A percentile compares a stretch with the other conserved stretches of the same genome.
These are phyloP conservation scores for Scheffersomyces illinoinensis DNA, from an alignment of 1,139 yeast species.

Conservation along the genomic window DNA sequence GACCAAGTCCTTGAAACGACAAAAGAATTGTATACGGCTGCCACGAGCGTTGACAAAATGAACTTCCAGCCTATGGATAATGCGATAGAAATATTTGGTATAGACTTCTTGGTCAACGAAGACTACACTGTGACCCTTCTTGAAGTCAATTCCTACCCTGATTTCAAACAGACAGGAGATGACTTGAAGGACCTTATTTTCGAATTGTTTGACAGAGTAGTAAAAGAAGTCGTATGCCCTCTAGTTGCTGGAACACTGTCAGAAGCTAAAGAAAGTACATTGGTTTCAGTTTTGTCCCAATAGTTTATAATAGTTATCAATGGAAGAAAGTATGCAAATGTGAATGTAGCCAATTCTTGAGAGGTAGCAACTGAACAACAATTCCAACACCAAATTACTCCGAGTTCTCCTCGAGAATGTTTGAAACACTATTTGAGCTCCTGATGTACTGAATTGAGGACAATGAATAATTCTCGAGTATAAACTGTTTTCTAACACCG, in stretches of 20 bases:
- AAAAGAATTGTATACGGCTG: conserved; percentile 80
- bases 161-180: conserved; percentile 91
- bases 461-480: too few species aligned
- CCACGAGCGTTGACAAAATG: conserved; percentile 72
- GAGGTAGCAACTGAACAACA: neutral
- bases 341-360: neutral
- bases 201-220: conserved; percentile 55
- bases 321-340: neutral
- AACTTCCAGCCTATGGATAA: conserved; percentile 85
- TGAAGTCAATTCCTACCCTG: conserved; percentile 94
- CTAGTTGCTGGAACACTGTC: conserved; percentile 4
- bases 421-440: too few species aligned
- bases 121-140: conserved; percentile 58
- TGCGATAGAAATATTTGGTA: conserved; percentile 85
- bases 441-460: too few species aligned
- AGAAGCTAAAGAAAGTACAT: neutral
- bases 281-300: neutral
- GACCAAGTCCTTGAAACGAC: conserved; percentile 60
- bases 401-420: neutral
- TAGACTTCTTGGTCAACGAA: conserved; percentile 76
- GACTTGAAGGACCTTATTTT: conserved; percentile 65
- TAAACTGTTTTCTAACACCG: too few species aligned
- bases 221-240: conserved; percentile 18
- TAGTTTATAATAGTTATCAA: neutral
- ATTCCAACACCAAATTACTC: neutral